These are phyloP conservation scores for Eurotiales sp. DNA, from an alignment of 2,329 filamentous ascomycete species.

Conservation along the genomic window DNA sequence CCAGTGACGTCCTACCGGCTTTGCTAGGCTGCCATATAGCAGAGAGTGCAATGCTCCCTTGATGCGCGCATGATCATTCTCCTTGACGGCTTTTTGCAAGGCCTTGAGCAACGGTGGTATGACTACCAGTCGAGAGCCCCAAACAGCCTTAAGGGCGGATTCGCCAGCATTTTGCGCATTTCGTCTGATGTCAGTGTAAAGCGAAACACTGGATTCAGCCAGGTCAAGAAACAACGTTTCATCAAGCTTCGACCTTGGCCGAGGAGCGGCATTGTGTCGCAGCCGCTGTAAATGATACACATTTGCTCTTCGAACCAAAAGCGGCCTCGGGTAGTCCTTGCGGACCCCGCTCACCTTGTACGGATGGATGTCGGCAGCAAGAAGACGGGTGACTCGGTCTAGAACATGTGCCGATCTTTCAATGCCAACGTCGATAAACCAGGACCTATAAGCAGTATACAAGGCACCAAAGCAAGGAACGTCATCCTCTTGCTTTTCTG, in stretches of 20 bases:
- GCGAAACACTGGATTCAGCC: conserved; percentile 81
- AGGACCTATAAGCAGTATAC: conserved; percentile 88
- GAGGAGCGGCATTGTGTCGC: conserved; percentile 84
- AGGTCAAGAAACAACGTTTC: conserved; percentile 80
- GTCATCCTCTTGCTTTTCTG: conserved; percentile 84
- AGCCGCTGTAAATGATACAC: conserved; percentile 93
- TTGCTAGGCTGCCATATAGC: conserved; percentile 80
- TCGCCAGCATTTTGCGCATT: conserved; percentile 90
- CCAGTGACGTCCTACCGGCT: conserved; percentile 89
- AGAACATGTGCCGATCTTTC: conserved; percentile 91
- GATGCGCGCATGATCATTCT: conserved; percentile 82
- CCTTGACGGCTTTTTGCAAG: conserved; percentile 72
- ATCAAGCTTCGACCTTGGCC: conserved; percentile 86
- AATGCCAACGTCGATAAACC: conserved; percentile 97
- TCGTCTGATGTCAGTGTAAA: conserved; percentile 92
- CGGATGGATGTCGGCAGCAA: conserved; percentile 80
- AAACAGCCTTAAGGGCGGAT: conserved; percentile 85
- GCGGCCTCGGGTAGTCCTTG: conserved; percentile 85
- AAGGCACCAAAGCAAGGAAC: conserved; percentile 91
- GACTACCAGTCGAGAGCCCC: conserved; percentile 81
- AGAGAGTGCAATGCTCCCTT: conserved; percentile 93
- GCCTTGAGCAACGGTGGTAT: conserved; percentile 81
- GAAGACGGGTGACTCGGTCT: conserved; percentile 78
- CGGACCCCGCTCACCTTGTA: conserved; percentile 93
- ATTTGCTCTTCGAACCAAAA: conserved; percentile 89